These are phyloP conservation scores for Podaxis rugospora DNA, from an alignment of 768 basidiomycete species.

Conservation along the genomic window DNA sequence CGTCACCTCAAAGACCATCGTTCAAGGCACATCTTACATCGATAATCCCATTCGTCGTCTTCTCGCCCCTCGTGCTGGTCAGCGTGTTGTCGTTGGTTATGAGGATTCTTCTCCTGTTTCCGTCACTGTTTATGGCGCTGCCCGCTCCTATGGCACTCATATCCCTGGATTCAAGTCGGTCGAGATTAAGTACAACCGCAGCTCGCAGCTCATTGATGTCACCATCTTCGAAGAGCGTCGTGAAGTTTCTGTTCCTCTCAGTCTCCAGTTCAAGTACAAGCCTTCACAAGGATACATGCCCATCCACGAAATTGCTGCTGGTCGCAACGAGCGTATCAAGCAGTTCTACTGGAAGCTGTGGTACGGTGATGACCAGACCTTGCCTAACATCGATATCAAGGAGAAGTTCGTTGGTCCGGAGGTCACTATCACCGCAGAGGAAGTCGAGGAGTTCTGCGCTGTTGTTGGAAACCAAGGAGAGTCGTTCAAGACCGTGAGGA, in stretches of 20 bases:
- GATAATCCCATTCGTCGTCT: slow-evolving; percentile 87
- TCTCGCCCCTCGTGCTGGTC: slow-evolving; percentile 75
- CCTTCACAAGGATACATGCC: slow-evolving; percentile 88
- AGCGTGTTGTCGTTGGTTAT: slow-evolving; percentile 66
- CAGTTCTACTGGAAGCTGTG: slow-evolving; percentile 98
- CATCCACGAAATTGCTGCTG: slow-evolving; percentile 84
- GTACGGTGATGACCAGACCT: slow-evolving; percentile 82
- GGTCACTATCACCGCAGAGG: slow-evolving; percentile 70
- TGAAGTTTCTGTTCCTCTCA: slow-evolving; percentile 71
- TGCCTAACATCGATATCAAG: slow-evolving; percentile 76
- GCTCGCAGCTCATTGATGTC: slow-evolving; percentile 57
- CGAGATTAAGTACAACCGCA: slow-evolving; percentile 56
- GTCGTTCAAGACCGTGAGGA: slow-evolving; percentile 78
- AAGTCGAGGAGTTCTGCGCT: slow-evolving; percentile 85
- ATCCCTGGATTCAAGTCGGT: slow-evolving; percentile 77
- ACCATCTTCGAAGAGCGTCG: slow-evolving; percentile 82
- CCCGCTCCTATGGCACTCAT: slow-evolving; percentile 75
- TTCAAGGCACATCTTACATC: slow-evolving; percentile 82
- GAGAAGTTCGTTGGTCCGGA: slow-evolving; percentile 86
- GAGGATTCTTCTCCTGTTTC: slow-evolving; percentile 46
- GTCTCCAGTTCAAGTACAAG: slow-evolving; percentile 79
- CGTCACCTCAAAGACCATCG: slow-evolving; percentile 73
- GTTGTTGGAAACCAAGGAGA: slow-evolving; percentile 94
- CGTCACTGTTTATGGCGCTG: slow-evolving; percentile 69
- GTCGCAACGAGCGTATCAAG: slow-evolving; percentile 88